Percentiles rank a stretch among this genome's conserved stretches.
Evolutionary conservation across 176 grass and related monocot genomes (phyloP).

Genomic region (Phyllostachys edulis): DNA sequence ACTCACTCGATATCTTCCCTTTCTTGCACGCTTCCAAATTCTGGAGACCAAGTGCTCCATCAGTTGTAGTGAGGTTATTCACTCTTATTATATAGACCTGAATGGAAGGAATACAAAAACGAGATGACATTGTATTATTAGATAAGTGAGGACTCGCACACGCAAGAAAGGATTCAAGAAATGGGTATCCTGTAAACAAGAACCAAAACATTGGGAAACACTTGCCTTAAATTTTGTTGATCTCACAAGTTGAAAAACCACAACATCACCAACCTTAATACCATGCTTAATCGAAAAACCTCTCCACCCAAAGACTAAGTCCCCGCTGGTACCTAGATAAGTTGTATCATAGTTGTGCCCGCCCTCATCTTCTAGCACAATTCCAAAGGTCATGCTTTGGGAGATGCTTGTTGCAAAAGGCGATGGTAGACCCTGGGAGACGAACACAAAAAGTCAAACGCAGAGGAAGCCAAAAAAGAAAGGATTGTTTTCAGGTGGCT

Average conservation of each 20-base stretch:
- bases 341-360: conserved; percentile 10
- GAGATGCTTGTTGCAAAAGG: conserved; percentile 51
- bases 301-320: conserved; percentile 50
- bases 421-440: conserved; percentile 35
- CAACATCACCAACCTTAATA: conserved; percentile 42
- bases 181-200: neutral
- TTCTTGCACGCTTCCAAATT: conserved; percentile 17
- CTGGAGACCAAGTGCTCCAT: conserved; percentile 23
- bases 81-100: conserved; percentile 43
- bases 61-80: conserved; percentile 24
- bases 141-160: neutral
- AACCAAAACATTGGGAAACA: neutral
- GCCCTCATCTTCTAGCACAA: conserved; percentile 47
- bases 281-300: conserved; percentile 37
- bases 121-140: neutral
- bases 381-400: conserved; percentile 26
- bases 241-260: conserved; percentile 43
- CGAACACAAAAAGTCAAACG: conserved; percentile 5
- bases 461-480: neutral
- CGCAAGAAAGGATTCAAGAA: conserved; percentile 8
- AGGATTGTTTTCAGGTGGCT: neutral
- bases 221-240: conserved; percentile 46
- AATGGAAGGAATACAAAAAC: neutral
- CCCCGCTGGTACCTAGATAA: conserved; percentile 37
- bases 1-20: conserved; percentile 19